Evolutionary conservation across 2,329 filamentous ascomycete genomes (phyloP).

Genomic region (Chalaropsis thielavioides): DNA sequence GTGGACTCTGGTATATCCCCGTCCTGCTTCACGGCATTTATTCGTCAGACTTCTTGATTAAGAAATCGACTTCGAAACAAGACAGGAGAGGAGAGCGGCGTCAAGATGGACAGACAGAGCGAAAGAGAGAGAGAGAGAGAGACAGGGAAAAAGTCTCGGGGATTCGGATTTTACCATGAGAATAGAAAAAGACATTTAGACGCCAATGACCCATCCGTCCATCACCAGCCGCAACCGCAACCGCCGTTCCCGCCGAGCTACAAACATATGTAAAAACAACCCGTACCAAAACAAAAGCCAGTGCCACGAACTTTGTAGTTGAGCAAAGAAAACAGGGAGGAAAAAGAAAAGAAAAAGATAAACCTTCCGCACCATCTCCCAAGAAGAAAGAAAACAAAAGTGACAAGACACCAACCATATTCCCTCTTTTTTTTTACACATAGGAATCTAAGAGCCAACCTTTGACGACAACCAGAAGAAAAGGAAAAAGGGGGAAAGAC

Average conservation of each 20-base stretch:
- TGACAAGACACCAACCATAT: conserved; percentile 2
- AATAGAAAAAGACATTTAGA: conserved; percentile 6
- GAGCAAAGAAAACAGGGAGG: neutral
- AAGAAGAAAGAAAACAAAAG: neutral
- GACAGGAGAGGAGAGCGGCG: neutral
- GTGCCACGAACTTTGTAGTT: neutral
- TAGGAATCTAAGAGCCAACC: conserved; percentile 7
- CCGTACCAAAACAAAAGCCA: conserved; percentile 3
- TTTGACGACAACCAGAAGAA: neutral
- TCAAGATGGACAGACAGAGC: neutral
- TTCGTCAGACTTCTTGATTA: neutral
- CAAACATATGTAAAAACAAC: neutral
- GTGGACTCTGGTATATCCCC: too few relatives aligned
- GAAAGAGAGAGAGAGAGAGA: neutral
- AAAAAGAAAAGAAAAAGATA: conserved; percentile 7
- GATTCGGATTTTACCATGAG: neutral
- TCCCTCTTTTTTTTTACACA: conserved; percentile 4
- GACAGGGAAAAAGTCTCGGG: neutral
- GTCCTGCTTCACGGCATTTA: too few relatives aligned
- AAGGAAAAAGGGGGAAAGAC: neutral
- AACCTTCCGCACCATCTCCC: neutral
- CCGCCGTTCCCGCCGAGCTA: neutral
- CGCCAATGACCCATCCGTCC: conserved; percentile 3
- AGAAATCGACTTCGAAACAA: neutral
- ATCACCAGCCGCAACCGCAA: neutral